Base-by-base conservation (phyloP, 352 stramenopile genomes). In the Peronospora farinosa region DNA sequence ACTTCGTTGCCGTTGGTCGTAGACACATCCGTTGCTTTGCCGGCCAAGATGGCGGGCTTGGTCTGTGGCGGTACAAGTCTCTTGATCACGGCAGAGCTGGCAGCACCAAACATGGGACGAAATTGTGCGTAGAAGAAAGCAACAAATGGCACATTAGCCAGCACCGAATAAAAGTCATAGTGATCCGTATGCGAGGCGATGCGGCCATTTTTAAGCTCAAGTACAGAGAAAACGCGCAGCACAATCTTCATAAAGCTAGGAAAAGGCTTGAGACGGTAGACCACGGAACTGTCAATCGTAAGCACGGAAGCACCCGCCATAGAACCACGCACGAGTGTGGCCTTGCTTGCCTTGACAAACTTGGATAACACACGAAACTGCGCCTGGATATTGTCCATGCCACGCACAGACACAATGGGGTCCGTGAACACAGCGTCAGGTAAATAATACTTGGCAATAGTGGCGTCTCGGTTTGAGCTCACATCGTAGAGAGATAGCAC, bases 401-500 rank as follows among this genome's bases (percentile, higher is more conserved):
- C 81, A 12, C 66, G 63, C 44, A 90, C 81, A 25, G 72, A 73
- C 32, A 92, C 75, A 49, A 92, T 47, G 27, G 81, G 81, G 60
- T 92, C 81, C 17, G 77, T 84, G 62, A 92, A 92, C 12, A 84
- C 73, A 25, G 81, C 81, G 46, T 90, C 77, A 11, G 73, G 57
- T 36, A 76, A 67, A 53, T 92, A 92, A 50, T 86, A 77, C 55
- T 84, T 78, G 59, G 77, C 72, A 46, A 92, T 85, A 27, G 82
- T 84, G 49, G 69, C 75, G 65, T 90, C 81, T 42, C 62, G 63
- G 43, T 69, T 47, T 11, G 74, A 57, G 61, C 76, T 77, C 42
- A 90, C 76, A 65, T 90, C 78, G 66, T 90, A 90, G 59, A 92
- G 78, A 54, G 78, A 89, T 27, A 92, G 63, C 32, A 90, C 78